phyloP scores from a whole-genome alignment of 768 basidiomycete genomes.

The Lepiota venenata region DNA sequence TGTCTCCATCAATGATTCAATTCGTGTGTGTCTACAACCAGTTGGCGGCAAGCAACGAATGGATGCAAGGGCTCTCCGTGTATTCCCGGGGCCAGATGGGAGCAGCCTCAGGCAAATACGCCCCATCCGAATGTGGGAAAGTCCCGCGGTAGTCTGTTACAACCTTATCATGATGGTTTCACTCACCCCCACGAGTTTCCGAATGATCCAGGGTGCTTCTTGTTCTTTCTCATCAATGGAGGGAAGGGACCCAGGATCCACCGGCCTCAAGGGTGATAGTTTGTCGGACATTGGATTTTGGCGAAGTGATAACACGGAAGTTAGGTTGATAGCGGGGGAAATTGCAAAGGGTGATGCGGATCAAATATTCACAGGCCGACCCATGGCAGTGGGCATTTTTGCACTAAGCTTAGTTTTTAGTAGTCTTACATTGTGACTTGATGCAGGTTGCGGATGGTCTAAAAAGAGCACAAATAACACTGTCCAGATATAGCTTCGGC shows the following conservation, averaged over 20 bases:
- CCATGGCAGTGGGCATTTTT: too few species aligned
- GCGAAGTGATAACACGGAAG: slow-evolving; percentile 16
- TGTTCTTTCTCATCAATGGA: slow-evolving; percentile 48
- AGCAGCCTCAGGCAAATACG: too few species aligned
- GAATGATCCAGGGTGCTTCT: slow-evolving; percentile 56
- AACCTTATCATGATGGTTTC: neutral
- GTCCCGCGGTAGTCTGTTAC: too few species aligned
- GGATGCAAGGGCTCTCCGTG: too few species aligned
- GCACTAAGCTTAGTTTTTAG: too few species aligned
- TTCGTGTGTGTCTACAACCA: too few species aligned
- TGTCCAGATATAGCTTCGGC: neutral
- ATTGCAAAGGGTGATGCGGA: too few species aligned
- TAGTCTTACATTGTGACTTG: neutral
- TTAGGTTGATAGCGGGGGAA: neutral
- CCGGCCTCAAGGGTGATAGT: slow-evolving; percentile 41
- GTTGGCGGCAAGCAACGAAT: too few species aligned
- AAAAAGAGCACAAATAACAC: neutral
- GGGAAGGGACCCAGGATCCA: slow-evolving; percentile 44
- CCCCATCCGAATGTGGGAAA: too few species aligned
- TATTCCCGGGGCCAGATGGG: too few species aligned
- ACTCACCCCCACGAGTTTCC: slow-evolving; percentile 62
- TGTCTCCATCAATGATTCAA: too few species aligned
- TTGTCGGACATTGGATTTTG: slow-evolving; percentile 9
- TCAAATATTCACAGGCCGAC: too few species aligned
- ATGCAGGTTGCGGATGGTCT: neutral